A percentile compares a stretch with the other conserved stretches of the same genome.
Conservation (phyloP, 2,329 filamentous ascomycete genomes). For the Cercospora canescens region DNA sequence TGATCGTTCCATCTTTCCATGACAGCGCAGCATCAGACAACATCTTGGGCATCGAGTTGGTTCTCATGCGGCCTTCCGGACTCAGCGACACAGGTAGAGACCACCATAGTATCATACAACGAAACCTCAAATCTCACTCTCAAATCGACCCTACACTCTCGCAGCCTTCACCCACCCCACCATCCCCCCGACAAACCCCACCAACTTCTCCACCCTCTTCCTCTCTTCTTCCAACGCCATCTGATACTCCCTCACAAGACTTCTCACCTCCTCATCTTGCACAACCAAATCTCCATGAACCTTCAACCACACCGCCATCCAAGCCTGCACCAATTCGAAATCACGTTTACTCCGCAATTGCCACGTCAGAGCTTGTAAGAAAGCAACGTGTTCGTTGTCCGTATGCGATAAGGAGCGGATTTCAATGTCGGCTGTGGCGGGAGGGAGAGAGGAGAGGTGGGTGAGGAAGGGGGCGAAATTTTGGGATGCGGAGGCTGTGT, state of each 20-base stretch:
- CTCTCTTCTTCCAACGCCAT: slow-evolving; percentile 54
- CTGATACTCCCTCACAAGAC: slow-evolving; percentile 68
- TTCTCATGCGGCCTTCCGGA: no score
- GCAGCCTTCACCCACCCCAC: slow-evolving; percentile 29
- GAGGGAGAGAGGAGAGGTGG: slow-evolving; percentile 77
- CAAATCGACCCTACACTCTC: slow-evolving; percentile 22
- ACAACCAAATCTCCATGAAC: slow-evolving; percentile 68
- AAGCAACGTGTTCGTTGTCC: slow-evolving; percentile 69
- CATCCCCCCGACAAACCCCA: slow-evolving; percentile 42
- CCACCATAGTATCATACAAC: no score
- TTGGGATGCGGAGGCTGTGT: slow-evolving; percentile 47
- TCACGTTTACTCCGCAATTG: slow-evolving; percentile 70
- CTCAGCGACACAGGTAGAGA: no score
- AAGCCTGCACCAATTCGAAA: slow-evolving; percentile 92
- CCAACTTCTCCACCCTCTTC: slow-evolving; percentile 70
- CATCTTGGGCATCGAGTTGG: no score
- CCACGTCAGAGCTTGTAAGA: slow-evolving; percentile 76
- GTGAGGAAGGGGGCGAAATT: slow-evolving; percentile 71
- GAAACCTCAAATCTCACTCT: neutral
- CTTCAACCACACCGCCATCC: slow-evolving; percentile 92
- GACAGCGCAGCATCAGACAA: no score
- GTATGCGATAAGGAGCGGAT: slow-evolving; percentile 70
- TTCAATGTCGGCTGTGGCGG: slow-evolving; percentile 85
- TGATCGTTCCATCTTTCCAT: no score
- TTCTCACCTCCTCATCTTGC: slow-evolving; percentile 54